phyloP scores from a whole-genome alignment of 306 rosid species.

The Cicer pinnatifidum region DNA sequence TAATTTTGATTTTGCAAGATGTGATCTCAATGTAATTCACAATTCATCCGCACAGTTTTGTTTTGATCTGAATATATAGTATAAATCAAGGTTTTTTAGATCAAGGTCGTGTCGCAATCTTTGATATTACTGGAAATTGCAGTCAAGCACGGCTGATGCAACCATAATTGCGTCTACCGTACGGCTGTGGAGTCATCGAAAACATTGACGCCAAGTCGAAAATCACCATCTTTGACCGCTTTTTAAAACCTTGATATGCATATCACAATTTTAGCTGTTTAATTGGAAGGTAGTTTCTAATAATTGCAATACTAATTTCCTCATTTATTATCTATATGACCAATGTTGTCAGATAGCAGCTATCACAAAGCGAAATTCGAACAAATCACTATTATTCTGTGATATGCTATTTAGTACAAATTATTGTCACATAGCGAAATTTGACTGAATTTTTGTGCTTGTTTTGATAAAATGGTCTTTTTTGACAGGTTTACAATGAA shows the following conservation, averaged over 20 bases:
- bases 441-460: slow-evolving; percentile 7
- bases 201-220: neutral
- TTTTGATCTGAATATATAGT: neutral
- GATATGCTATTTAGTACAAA: too few species aligned
- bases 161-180: neutral
- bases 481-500: slow-evolving; percentile 1
- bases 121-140: neutral
- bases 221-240: neutral
- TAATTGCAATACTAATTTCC: neutral
- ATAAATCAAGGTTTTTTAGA: neutral
- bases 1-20: slow-evolving; percentile 12
- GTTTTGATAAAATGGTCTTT: slow-evolving; percentile 7
- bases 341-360: too few species aligned
- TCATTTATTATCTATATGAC: neutral
- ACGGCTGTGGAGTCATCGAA: neutral
- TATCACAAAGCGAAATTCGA: too few species aligned
- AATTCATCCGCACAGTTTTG: neutral
- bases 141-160: neutral
- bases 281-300: neutral
- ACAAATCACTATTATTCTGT: too few species aligned
- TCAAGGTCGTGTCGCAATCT: neutral
- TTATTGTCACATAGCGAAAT: too few species aligned
- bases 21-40: neutral
- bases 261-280: neutral
- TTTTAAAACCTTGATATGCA: slow-evolving; percentile 9